Percentiles rank a stretch among this genome's conserved stretches.
Evolutionary conservation across 495 filamentous ascomycete genomes (phyloP).

Genomic region (Hypoxylon cercidicola): DNA sequence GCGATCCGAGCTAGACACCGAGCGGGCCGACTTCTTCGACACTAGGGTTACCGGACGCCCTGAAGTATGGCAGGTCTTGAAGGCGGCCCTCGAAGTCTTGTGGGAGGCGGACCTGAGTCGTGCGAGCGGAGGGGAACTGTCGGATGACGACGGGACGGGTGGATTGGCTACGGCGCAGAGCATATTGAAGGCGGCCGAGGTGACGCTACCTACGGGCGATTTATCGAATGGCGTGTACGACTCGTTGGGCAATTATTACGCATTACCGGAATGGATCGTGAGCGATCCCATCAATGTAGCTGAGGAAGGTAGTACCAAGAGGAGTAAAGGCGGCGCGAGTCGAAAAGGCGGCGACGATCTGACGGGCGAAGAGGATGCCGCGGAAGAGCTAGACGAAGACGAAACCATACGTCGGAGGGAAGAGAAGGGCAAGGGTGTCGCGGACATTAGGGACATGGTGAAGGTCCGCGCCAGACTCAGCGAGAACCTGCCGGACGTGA

Average conservation of each 20-base stretch:
- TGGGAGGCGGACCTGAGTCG: conserved; percentile 54
- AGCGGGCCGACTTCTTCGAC: conserved; percentile 78
- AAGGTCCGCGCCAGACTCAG: conserved; percentile 75
- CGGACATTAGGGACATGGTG: conserved; percentile 62
- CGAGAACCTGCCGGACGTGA: conserved; percentile 73
- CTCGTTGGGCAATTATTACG: conserved; percentile 77
- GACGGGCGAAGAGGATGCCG: conserved; percentile 57
- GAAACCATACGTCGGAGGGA: conserved; percentile 66
- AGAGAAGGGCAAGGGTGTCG: conserved; percentile 70
- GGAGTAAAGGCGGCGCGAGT: conserved; percentile 41
- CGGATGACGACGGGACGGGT: conserved; percentile 44
- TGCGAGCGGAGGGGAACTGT: conserved; percentile 31
- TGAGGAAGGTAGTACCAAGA: conserved; percentile 47
- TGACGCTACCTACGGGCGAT: conserved; percentile 82
- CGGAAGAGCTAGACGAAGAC: conserved; percentile 49
- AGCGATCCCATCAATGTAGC: conserved; percentile 77
- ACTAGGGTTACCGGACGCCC: conserved; percentile 79
- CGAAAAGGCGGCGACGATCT: conserved; percentile 58
- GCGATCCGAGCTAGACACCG: conserved; percentile 52
- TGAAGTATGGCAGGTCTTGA: conserved; percentile 83
- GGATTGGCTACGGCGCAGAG: conserved; percentile 78
- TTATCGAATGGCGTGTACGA: conserved; percentile 82
- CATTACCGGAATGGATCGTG: conserved; percentile 78
- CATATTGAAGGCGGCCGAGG: conserved; percentile 78
- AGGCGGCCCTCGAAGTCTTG: conserved; percentile 71